phyloP scores from a whole-genome alignment of 768 basidiomycete genomes.

The Lactarius indigo region DNA sequence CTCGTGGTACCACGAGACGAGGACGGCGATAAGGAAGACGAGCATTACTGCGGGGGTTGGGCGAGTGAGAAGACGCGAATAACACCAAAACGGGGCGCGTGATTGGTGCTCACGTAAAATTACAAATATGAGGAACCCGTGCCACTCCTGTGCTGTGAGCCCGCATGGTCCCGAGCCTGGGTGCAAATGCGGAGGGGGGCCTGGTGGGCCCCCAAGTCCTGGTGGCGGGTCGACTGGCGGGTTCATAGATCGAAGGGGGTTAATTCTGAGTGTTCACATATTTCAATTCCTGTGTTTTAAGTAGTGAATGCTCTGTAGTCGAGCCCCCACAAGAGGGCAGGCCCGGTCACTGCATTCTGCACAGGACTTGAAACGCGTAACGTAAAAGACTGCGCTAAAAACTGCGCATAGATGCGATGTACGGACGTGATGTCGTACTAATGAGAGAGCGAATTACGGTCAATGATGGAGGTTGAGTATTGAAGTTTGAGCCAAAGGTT shows the following conservation, averaged over 20 bases:
- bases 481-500: too few species aligned
- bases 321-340: neutral
- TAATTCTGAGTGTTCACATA: neutral
- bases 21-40: neutral
- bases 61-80: neutral
- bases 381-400: neutral
- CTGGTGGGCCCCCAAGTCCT: neutral
- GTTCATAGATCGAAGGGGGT: neutral
- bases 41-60: neutral
- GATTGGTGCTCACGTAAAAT: neutral
- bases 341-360: neutral
- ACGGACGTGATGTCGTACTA: neutral
- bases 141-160: neutral
- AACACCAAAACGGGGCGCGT: neutral
- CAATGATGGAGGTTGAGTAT: neutral
- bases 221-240: neutral
- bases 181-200: neutral
- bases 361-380: neutral
- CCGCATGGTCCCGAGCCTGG: constrained; percentile 4
- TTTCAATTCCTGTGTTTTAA: neutral
- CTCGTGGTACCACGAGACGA: neutral
- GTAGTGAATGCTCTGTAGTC: neutral
- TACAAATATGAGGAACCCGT: neutral
- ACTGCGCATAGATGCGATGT: neutral
- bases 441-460: neutral